These are phyloP conservation scores for Erodium maritimum DNA, from an alignment of 345 rosid genomes.

Conservation along the genomic window DNA sequence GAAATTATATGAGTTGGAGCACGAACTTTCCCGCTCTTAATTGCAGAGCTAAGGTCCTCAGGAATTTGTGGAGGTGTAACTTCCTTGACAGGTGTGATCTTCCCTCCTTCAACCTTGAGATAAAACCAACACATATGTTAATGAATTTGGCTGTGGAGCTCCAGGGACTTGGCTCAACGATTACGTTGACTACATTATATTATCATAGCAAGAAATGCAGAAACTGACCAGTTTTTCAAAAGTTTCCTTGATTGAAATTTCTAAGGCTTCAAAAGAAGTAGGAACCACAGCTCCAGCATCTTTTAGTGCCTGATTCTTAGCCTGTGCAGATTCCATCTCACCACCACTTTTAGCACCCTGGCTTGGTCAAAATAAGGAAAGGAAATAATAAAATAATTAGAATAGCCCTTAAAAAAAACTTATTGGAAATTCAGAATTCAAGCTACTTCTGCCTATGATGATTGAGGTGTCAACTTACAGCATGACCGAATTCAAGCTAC, in stretches of 20 bases:
- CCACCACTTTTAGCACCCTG: slow-evolving; percentile 99
- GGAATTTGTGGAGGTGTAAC: slow-evolving; percentile 84
- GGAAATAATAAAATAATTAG: too few species aligned
- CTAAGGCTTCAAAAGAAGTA: slow-evolving; percentile 79
- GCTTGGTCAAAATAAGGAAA: slow-evolving; percentile 5
- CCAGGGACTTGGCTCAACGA: neutral
- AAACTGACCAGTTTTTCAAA: slow-evolving; percentile 62
- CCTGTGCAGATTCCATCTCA: slow-evolving; percentile 97
- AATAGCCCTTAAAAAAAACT: too few species aligned
- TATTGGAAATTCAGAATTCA: neutral
- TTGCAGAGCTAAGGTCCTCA: slow-evolving; percentile 84
- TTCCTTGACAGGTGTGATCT: slow-evolving; percentile 68
- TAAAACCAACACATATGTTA: slow-evolving; percentile 4
- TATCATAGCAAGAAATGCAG: too few species aligned
- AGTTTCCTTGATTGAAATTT: slow-evolving; percentile 66
- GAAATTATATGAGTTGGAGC: slow-evolving; percentile 97
- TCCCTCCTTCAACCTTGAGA: slow-evolving; percentile 60
- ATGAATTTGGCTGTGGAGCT: neutral
- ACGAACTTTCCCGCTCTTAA: slow-evolving; percentile 91
- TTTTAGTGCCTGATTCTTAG: slow-evolving; percentile 81
- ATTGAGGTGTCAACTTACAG: too few species aligned
- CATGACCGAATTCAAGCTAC: too few species aligned
- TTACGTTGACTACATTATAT: too few species aligned
- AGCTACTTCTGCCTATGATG: neutral
- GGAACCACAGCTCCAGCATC: slow-evolving; percentile 93